A percentile compares a stretch with the other conserved stretches of the same genome.
Evolutionary conservation across 2,329 filamentous ascomycete species (phyloP).

Genomic region (Cladosporium sp.): DNA sequence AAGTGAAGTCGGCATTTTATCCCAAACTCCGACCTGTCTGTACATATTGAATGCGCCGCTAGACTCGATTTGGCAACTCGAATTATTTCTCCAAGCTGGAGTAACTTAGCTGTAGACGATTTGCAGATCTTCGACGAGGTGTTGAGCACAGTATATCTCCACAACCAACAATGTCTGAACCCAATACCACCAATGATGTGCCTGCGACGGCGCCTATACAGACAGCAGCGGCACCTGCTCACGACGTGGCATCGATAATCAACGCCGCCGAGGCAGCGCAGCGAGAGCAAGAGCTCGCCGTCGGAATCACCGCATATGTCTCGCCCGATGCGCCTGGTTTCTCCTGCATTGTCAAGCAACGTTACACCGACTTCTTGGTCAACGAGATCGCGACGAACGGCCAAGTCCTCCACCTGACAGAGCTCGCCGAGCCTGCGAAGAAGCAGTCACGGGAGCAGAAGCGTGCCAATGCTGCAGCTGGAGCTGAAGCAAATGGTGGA

Average conservation of each 20-base stretch:
- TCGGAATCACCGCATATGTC: constrained; percentile 66
- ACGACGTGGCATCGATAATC: neutral
- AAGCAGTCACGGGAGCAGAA: constrained; percentile 21
- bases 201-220: neutral
- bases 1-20: neutral
- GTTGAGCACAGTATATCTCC: too few relatives aligned
- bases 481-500: constrained; percentile 3
- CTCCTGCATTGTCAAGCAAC: constrained; percentile 66
- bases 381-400: constrained; percentile 82
- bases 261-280: constrained; percentile 18
- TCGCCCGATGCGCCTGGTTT: constrained; percentile 60
- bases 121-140: neutral
- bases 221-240: neutral
- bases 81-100: constrained; percentile 3
- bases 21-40: neutral
- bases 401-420: constrained; percentile 70
- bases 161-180: neutral
- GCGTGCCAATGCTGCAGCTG: constrained; percentile 3
- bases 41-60: neutral
- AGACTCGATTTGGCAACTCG: constrained; percentile 2
- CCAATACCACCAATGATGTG: neutral
- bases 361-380: constrained; percentile 90
- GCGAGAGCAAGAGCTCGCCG: constrained; percentile 43
- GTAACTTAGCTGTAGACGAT: neutral
- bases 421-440: constrained; percentile 36